Base-by-base conservation (phyloP, 768 basidiomycete genomes). In the Inosperma sp. region DNA sequence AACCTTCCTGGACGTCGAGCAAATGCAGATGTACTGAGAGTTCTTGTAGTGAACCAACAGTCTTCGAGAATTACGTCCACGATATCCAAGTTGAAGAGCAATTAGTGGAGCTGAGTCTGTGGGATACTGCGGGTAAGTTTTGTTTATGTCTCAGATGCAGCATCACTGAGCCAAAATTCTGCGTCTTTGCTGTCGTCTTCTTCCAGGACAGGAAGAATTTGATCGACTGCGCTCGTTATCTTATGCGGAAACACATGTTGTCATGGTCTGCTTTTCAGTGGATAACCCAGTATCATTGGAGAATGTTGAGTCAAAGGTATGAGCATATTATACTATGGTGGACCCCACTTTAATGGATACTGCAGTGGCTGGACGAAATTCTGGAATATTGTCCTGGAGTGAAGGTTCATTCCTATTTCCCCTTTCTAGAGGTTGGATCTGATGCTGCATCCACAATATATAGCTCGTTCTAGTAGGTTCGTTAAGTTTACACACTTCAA, bases 41-140 rank as follows among this genome's bases (percentile, higher is more conserved):
- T 19, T 39, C 29, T 34, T 37, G 5, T 62, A 92, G 90, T 59
- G 88, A 93, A 72, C 91, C 88, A 5, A 93, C 91, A 21, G 94
- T 98, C 4, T 98, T 98, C 59, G 95, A 98, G 68, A 98, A 97
- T 71, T 93, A 95, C 61, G 93, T 95, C 9, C 89, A 94, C 65
- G 89, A 93, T 57, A 73, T 94, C 48, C 77, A 77, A 57, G 82
- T 95, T 22, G 93, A 97, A 57, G 92, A 91, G 27, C 86, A 91
- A 59, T 66, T 80, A 25, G 86, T 97, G 12, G 94, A 98, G 62
- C 75, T 99, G 36, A 91, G 92, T 64, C 65, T 98, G 56, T 98
- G 95, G 95, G 95, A 98, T 65, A 98, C 95, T 37, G 95, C 95
- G 37, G 94, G 95, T 93, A 63, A 53, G 79, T 68, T 23, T 14